A percentile compares a stretch with the other conserved stretches of the same genome.
phyloP scores from a whole-genome alignment of 2,329 filamentous ascomycete genomes.

The Aschersonia sp. region DNA sequence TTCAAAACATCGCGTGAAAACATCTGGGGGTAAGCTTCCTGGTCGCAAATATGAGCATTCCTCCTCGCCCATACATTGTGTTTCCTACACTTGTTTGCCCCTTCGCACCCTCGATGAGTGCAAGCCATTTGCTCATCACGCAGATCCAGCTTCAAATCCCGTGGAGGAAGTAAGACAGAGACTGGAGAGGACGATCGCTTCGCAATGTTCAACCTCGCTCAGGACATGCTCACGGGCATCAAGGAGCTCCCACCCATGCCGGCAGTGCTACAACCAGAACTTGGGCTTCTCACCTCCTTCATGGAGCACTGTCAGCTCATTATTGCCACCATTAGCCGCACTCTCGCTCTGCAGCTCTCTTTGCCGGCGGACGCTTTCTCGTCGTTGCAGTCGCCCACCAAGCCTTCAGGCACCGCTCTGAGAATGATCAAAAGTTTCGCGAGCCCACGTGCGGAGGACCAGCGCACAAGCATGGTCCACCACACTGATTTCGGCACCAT shows the following conservation, averaged over 20 bases:
- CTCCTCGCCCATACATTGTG: background rate
- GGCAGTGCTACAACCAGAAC: background rate
- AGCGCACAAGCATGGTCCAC: constrained; percentile 7
- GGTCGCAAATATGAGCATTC: too few relatives aligned
- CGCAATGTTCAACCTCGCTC: background rate
- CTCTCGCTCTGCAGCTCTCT: background rate
- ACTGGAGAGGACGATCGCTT: background rate
- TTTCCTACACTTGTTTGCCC: background rate
- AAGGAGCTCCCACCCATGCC: background rate
- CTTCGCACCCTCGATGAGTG: background rate
- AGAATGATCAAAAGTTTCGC: background rate
- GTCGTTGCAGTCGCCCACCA: background rate
- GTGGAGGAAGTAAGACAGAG: background rate
- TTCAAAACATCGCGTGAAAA: background rate
- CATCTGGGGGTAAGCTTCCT: background rate
- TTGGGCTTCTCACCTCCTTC: background rate
- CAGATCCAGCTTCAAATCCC: background rate
- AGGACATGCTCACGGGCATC: background rate
- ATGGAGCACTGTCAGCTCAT: background rate
- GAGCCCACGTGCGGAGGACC: background rate
- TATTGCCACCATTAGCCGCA: background rate
- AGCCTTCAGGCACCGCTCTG: background rate
- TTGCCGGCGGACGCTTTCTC: background rate
- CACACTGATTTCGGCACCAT: constrained; percentile 22
- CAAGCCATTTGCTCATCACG: background rate